Evolutionary conservation across 192 early-diverging fungal genomes (phyloP), one percentile per base, ranked within the genome.

Genomic region (Coemansia sp.): DNA sequence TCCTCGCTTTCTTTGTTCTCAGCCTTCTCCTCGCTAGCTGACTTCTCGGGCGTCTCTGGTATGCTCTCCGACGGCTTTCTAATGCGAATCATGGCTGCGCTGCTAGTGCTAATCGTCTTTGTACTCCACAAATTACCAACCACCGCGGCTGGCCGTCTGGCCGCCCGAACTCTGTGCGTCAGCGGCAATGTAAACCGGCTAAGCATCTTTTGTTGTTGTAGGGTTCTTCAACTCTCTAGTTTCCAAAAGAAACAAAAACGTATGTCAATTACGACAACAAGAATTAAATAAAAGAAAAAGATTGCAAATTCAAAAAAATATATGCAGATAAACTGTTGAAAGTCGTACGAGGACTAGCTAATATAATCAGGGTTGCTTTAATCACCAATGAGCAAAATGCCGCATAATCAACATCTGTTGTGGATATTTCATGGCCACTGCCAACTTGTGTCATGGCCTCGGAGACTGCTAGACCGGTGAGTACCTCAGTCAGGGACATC

Each of bases 171-270:
- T 37, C 71, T 61, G 31, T 67, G 67, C 10, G 57, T 36, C 58
- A 79, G 36, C 4, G 71, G 77, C 53, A 61, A 56, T 25, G 71
- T 42, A 26, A 80, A 38, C 21, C 71, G 68, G 23, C 64, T 51
- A 46, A 80, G 54, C 76, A 79, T 79, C 51, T 60, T 25, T 15
- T 42, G 14, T 42, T 7, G 31, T 31, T 31, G 6, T 31, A 31
- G 1, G 31, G 5, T 31, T 31, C 31, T 31, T 31, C 31, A 7
- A 31, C 5, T 31, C 31, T 31, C 6, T 31, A 31, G 7, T 31
- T 31, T 5, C 1, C 31, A 31, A 31, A 31, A 31, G 6, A 31
- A 31, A 31, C 5, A 31, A 31, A 31, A 31, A 31, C 31, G 31
- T 31, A 31, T 31, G 31, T 31, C 31, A 7, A 31, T 31, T 31